These are phyloP conservation scores for Logfia minima DNA, from an alignment of 129 eudicot genomes.

Conservation along the genomic window DNA sequence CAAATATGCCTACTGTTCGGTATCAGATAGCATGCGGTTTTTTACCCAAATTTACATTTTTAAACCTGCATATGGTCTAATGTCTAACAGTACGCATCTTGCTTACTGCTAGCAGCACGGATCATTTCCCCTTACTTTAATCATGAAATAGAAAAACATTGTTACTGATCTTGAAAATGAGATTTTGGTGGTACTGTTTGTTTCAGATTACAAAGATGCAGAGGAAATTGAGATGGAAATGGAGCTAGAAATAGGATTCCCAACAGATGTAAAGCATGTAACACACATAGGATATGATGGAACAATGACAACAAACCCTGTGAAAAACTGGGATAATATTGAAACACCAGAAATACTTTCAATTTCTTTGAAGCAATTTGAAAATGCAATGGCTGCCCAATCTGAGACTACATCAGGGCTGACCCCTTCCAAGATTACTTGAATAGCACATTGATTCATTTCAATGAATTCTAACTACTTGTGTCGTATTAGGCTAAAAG, in stretches of 20 bases:
- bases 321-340: slow-evolving; percentile 50
- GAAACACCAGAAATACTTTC: slow-evolving; percentile 48
- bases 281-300: slow-evolving; percentile 93
- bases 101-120: too few relatives aligned
- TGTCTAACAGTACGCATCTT: too few relatives aligned
- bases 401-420: neutral
- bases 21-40: too few relatives aligned
- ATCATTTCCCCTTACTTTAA: too few relatives aligned
- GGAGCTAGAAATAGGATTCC: slow-evolving; percentile 84
- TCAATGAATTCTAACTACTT: neutral
- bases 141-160: neutral
- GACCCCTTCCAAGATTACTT: slow-evolving; percentile 9
- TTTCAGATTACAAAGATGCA: slow-evolving; percentile 50
- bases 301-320: slow-evolving; percentile 51
- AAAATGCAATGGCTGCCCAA: slow-evolving; percentile 79
- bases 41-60: too few relatives aligned
- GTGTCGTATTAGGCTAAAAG: neutral
- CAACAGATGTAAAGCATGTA: slow-evolving; percentile 89
- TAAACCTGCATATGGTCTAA: too few relatives aligned
- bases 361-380: slow-evolving; percentile 66
- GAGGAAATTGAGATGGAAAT: slow-evolving; percentile 36
- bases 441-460: slow-evolving; percentile 8
- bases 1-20: too few relatives aligned
- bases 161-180: neutral
- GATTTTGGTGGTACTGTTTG: neutral